Conservation (phyloP, 306 rosid species). For the Cucumis melo region DNA sequence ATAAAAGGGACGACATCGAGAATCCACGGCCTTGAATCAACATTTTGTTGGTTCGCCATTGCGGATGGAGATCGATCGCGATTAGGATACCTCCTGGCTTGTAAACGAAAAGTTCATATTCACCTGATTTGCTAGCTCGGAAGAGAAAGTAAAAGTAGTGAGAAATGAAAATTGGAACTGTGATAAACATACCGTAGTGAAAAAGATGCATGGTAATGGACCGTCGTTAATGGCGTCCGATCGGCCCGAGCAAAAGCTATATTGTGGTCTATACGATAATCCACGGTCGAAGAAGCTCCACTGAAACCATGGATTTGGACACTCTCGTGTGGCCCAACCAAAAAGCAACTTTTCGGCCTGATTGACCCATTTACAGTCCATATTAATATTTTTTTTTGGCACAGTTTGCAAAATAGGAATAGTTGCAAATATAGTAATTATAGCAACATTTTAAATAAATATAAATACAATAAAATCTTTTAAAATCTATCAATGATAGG, state of each 20-base stretch:
- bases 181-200: neutral
- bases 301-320: neutral
- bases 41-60: constrained; percentile 41
- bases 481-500: too few relatives aligned
- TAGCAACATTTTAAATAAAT: too few relatives aligned
- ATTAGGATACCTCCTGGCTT: neutral
- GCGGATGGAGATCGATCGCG: neutral
- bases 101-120: neutral
- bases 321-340: neutral
- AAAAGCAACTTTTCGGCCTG: neutral
- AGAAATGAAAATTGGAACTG: neutral
- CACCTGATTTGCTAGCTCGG: neutral
- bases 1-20: constrained; percentile 41
- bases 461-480: too few relatives aligned
- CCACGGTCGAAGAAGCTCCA: neutral
- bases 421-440: too few relatives aligned
- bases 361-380: neutral
- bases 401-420: too few relatives aligned
- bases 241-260: neutral
- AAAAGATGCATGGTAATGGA: neutral
- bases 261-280: neutral
- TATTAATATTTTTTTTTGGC: neutral
- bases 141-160: neutral
- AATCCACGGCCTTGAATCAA: constrained; percentile 55
- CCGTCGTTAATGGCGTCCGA: neutral